Percentiles rank a stretch among this genome's conserved stretches.
Evolutionary conservation across 73 alveolate species (phyloP).

Genomic region (Paramecium tetraurelia): DNA sequence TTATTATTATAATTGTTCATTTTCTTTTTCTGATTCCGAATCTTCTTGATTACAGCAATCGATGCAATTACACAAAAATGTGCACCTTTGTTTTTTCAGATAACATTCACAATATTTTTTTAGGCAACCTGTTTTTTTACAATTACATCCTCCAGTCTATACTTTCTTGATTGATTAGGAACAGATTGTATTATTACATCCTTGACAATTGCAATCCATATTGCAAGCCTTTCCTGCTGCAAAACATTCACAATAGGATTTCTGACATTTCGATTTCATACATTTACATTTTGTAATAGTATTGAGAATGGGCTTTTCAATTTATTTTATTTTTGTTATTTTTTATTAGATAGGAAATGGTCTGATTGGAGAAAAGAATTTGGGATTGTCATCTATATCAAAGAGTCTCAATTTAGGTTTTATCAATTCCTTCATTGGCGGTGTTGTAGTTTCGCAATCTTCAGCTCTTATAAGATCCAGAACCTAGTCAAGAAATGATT

Average conservation of each 20-base stretch:
- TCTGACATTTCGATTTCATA: slow-evolving; percentile 5
- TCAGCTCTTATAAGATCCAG: neutral
- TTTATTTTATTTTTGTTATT: neutral
- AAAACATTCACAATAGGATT: slow-evolving; percentile 20
- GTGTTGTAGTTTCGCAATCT: neutral
- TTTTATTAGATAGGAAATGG: neutral
- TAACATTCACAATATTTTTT: slow-evolving; percentile 33
- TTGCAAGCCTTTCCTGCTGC: neutral
- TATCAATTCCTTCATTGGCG: neutral
- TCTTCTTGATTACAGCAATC: slow-evolving; percentile 41
- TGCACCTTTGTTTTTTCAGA: neutral
- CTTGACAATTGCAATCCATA: neutral
- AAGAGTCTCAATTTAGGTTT: neutral
- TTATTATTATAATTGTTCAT: neutral
- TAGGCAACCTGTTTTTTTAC: slow-evolving; percentile 20
- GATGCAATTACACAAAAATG: neutral
- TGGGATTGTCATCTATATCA: neutral
- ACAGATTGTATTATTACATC: neutral
- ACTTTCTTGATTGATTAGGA: neutral
- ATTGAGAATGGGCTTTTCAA: neutral
- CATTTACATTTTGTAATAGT: neutral
- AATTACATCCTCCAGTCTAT: slow-evolving; percentile 18
- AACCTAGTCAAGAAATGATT: neutral
- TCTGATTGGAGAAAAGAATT: neutral
- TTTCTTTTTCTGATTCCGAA: slow-evolving; percentile 29